Percentiles rank a stretch among this genome's conserved stretches.
These are phyloP conservation scores for Rossbeevera mucosa DNA, from an alignment of 768 basidiomycete genomes.

Conservation along the genomic window DNA sequence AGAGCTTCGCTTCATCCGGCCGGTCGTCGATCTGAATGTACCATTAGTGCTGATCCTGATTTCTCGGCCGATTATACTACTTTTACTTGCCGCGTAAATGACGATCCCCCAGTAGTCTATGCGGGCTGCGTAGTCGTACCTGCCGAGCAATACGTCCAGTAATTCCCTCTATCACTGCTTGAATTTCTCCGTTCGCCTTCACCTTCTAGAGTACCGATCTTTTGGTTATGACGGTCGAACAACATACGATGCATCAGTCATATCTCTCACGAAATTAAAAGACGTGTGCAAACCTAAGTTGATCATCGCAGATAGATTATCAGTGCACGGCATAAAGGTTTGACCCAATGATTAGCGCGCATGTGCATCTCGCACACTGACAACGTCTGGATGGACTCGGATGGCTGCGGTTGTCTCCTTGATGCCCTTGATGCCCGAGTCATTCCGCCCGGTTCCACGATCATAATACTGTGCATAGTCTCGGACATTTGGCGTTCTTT, in stretches of 20 bases:
- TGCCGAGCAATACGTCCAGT: conserved; percentile 7
- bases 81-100: background rate
- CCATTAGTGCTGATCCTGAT: conserved; percentile 3
- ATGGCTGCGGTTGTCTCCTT: conserved; percentile 1
- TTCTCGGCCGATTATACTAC: background rate
- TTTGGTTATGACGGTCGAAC: background rate
- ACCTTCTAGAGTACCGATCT: conserved; percentile 7
- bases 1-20: background rate
- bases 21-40: conserved; percentile 1
- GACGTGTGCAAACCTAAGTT: conserved; percentile 6
- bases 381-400: conserved; percentile 1
- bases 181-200: background rate
- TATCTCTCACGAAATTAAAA: background rate
- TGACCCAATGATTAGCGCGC: background rate
- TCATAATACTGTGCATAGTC: background rate
- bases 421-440: background rate
- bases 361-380: conserved; percentile 3
- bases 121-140: conserved; percentile 3
- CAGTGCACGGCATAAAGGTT: conserved; percentile 2
- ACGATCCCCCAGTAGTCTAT: conserved; percentile 3
- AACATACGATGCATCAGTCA: conserved; percentile 5
- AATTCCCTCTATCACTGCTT: background rate
- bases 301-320: conserved; percentile 11
- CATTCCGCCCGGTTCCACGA: conserved; percentile 7
- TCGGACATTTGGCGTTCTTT: background rate